Conservation (phyloP, 371 early-diverging fungal genomes). For the Haplosporangium sp. region DNA sequence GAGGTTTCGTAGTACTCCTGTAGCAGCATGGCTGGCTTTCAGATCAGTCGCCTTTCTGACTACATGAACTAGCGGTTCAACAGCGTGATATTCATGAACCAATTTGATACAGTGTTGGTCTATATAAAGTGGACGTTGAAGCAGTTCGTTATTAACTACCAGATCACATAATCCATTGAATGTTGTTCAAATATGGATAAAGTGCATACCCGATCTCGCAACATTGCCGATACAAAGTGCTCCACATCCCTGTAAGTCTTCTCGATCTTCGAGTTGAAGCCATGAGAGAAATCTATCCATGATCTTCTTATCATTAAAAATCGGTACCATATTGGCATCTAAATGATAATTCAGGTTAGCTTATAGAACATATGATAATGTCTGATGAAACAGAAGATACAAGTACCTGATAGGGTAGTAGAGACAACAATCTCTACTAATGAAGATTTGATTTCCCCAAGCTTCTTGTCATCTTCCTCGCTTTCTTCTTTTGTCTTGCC, state of each 20-base stretch:
- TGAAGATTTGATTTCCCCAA: slow-evolving; percentile 60
- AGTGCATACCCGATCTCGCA: slow-evolving; percentile 64
- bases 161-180: background rate
- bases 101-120: slow-evolving; percentile 69
- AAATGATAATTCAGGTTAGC: background rate
- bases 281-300: slow-evolving; percentile 62
- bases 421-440: slow-evolving; percentile 61
- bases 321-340: slow-evolving; percentile 64
- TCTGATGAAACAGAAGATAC: background rate
- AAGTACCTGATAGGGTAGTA: slow-evolving; percentile 61
- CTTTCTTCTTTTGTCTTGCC: slow-evolving; percentile 63
- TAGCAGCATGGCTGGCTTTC: slow-evolving; percentile 68
- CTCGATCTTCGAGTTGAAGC: slow-evolving; percentile 57
- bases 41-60: slow-evolving; percentile 65
- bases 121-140: slow-evolving; percentile 16
- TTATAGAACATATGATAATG: too few relatives aligned
- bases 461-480: slow-evolving; percentile 57
- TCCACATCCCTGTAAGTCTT: slow-evolving; percentile 61
- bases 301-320: slow-evolving; percentile 60
- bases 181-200: background rate
- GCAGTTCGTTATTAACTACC: background rate
- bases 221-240: slow-evolving; percentile 71
- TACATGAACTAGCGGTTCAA: slow-evolving; percentile 60
- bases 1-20: slow-evolving; percentile 71
- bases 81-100: slow-evolving; percentile 64